phyloP scores from a whole-genome alignment of 805 yeast species.

The Nakazawaea sp. region DNA sequence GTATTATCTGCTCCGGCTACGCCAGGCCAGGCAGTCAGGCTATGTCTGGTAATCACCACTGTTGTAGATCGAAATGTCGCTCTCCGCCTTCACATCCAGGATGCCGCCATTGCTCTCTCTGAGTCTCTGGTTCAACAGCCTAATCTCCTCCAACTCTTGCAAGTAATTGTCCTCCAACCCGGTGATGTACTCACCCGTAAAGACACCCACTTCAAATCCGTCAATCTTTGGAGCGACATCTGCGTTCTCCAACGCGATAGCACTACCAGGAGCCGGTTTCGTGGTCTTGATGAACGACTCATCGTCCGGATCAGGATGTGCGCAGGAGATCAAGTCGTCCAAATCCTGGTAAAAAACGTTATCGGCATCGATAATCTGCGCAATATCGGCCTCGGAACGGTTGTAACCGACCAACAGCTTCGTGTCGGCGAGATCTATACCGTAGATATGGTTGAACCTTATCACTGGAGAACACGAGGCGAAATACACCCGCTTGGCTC shows the following conservation, averaged over 20 bases:
- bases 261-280: conserved; percentile 15
- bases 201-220: conserved; percentile 92
- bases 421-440: conserved; percentile 95
- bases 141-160: conserved; percentile 70
- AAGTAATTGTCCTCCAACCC: conserved; percentile 84
- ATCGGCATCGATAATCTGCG: conserved; percentile 81
- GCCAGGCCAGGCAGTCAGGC: too few species aligned
- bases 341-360: conserved; percentile 82
- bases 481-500: conserved; percentile 90
- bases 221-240: conserved; percentile 33
- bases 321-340: conserved; percentile 77
- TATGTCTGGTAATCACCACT: conserved; percentile 49
- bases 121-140: conserved; percentile 68
- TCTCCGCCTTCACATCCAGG: conserved; percentile 74
- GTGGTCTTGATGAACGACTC: neutral
- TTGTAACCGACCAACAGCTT: conserved; percentile 87
- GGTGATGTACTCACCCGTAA: conserved; percentile 92
- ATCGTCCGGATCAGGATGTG: conserved; percentile 27
- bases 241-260: conserved; percentile 11
- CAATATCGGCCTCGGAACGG: conserved; percentile 68
- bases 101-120: conserved; percentile 35
- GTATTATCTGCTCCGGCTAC: too few species aligned
- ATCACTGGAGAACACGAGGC: conserved; percentile 99
- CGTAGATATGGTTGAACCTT: conserved; percentile 91
- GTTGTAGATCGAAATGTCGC: conserved; percentile 50